These are phyloP conservation scores for Ogataea nonfermentans DNA, from an alignment of 805 yeast species.

Conservation along the genomic window DNA sequence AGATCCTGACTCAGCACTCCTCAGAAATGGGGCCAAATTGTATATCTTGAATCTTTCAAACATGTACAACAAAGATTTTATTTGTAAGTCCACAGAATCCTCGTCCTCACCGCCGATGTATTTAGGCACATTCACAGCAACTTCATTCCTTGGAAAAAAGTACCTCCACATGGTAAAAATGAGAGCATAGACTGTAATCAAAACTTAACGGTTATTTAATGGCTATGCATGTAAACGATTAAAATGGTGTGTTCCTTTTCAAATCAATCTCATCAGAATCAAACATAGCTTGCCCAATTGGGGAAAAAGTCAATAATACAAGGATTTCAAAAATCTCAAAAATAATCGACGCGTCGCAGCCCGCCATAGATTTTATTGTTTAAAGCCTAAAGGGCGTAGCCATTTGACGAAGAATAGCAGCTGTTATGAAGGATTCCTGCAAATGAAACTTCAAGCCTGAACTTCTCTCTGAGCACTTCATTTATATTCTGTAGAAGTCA, in stretches of 20 bases:
- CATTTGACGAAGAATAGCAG: too few species aligned
- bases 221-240: not conserved
- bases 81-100: slow-evolving; percentile 61
- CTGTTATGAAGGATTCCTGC: not conserved
- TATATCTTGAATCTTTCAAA: slow-evolving; percentile 51
- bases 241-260: not conserved
- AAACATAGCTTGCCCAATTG: not conserved
- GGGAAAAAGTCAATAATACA: slow-evolving; percentile 7
- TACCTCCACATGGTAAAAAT: slow-evolving; percentile 25
- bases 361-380: too few species aligned
- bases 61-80: slow-evolving; percentile 56
- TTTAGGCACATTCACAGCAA: slow-evolving; percentile 47
- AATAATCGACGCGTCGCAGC: too few species aligned
- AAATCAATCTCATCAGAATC: not conserved
- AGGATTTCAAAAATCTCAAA: too few species aligned
- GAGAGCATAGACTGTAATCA: not conserved
- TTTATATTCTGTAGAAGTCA: too few species aligned
- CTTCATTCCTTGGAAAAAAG: slow-evolving; percentile 36
- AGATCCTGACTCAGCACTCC: slow-evolving; percentile 29
- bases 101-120: slow-evolving; percentile 46
- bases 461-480: too few species aligned
- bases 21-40: slow-evolving; percentile 42
- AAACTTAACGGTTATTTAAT: not conserved
- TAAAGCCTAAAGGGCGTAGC: too few species aligned
- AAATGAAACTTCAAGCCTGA: not conserved